Evolutionary conservation across 2,329 filamentous ascomycete genomes (phyloP).

Genomic region (Fusarium algeriense): DNA sequence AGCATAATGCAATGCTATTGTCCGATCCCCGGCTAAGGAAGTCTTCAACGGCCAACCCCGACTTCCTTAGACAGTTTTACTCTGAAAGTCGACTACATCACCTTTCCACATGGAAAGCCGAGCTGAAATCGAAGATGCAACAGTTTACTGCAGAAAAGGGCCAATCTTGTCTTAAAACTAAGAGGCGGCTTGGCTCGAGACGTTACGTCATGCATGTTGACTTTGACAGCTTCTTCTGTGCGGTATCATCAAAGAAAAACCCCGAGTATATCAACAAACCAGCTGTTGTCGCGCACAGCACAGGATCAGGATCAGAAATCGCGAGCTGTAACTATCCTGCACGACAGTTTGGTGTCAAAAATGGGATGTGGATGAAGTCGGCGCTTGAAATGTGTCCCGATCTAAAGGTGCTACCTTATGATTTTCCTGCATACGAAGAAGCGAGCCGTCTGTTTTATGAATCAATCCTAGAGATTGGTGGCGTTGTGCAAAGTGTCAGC

Average conservation of each 20-base stretch:
- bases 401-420: conserved; percentile 91
- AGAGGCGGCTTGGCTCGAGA: conserved; percentile 72
- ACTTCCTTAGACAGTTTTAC: conserved; percentile 95
- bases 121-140: conserved; percentile 90
- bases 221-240: conserved; percentile 98
- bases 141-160: conserved; percentile 78
- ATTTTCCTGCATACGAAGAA: conserved; percentile 94
- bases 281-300: conserved; percentile 88
- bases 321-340: conserved; percentile 98
- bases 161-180: conserved; percentile 56
- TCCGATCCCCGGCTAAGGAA: conserved; percentile 88
- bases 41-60: conserved; percentile 90
- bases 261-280: conserved; percentile 84
- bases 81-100: conserved; percentile 95
- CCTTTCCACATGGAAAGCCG: conserved; percentile 95
- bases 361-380: conserved; percentile 99
- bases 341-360: conserved; percentile 86
- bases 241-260: conserved; percentile 83
- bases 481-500: conserved; percentile 93
- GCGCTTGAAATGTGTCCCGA: conserved; percentile 86
- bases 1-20: conserved; percentile 89
- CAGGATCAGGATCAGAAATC: conserved; percentile 89
- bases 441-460: conserved; percentile 91
- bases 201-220: conserved; percentile 95
- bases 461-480: conserved; percentile 81